These are phyloP conservation scores for Xylaria intraflava DNA, from an alignment of 495 filamentous ascomycete species.

Conservation along the genomic window DNA sequence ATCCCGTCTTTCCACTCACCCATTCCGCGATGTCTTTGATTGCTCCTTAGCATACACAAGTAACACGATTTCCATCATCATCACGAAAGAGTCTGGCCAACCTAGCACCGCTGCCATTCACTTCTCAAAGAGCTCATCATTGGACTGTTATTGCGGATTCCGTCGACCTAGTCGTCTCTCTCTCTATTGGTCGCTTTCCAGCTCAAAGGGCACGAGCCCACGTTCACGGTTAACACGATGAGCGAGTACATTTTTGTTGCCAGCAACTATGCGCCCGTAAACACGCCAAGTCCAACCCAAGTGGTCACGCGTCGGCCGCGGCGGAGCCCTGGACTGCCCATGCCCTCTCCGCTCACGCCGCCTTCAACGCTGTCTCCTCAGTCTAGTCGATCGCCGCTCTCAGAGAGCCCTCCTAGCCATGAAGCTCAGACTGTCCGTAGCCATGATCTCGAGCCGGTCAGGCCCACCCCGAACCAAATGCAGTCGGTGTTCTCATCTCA, in stretches of 20 bases:
- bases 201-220: constrained; percentile 3
- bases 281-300: constrained; percentile 1
- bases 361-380: constrained; percentile 9
- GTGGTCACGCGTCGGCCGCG: constrained; percentile 10
- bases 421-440: constrained; percentile 12
- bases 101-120: background rate
- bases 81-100: background rate
- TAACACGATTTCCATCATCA: background rate
- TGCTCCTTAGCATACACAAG: background rate
- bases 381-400: constrained; percentile 11
- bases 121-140: background rate
- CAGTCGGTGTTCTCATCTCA: constrained; percentile 29
- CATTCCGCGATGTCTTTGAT: too few relatives aligned
- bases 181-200: background rate
- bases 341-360: constrained; percentile 4
- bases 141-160: background rate
- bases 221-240: background rate
- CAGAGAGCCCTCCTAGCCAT: constrained; percentile 13
- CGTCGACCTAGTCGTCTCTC: background rate
- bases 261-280: constrained; percentile 6
- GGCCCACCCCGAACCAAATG: constrained; percentile 20
- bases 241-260: constrained; percentile 11
- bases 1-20: background rate
- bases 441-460: constrained; percentile 15
- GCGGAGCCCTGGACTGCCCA: constrained; percentile 3